A percentile compares a stretch with the other conserved stretches of the same genome.
Conservation (phyloP, 2,329 filamentous ascomycete genomes). For the Botrytis medusae region DNA sequence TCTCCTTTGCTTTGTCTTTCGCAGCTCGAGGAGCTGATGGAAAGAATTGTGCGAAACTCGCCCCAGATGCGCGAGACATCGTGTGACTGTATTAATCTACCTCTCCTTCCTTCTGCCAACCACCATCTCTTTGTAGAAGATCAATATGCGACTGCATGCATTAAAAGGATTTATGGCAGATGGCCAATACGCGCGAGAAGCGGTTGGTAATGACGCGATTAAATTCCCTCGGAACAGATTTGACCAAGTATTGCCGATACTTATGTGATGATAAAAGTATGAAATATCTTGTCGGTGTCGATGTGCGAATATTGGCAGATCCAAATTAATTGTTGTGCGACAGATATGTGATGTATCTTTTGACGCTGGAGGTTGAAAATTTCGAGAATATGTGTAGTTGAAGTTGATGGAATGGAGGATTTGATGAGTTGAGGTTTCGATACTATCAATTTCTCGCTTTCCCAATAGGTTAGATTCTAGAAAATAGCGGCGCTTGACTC, state of each 20-base stretch:
- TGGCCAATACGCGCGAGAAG: slow-evolving; percentile 33
- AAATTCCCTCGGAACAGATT: slow-evolving; percentile 16
- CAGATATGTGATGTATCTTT: slow-evolving; percentile 3
- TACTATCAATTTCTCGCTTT: slow-evolving; percentile 20
- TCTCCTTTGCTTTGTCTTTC: slow-evolving; percentile 58
- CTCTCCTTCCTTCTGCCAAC: slow-evolving; percentile 36
- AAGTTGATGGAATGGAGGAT: slow-evolving; percentile 19
- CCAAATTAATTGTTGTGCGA: slow-evolving; percentile 14
- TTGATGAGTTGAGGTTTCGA: slow-evolving; percentile 12
- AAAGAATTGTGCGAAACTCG: slow-evolving; percentile 85
- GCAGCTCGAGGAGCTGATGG: slow-evolving; percentile 65
- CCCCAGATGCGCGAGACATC: slow-evolving; percentile 76
- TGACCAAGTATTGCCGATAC: not conserved
- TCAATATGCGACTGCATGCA: slow-evolving; percentile 36
- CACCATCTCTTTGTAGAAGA: slow-evolving; percentile 37
- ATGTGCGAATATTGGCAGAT: slow-evolving; percentile 20
- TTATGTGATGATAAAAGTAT: slow-evolving; percentile 13
- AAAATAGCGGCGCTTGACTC: slow-evolving; percentile 6
- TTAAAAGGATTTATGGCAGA: slow-evolving; percentile 27
- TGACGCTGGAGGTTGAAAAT: slow-evolving; percentile 17
- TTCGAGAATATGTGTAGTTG: slow-evolving; percentile 14
- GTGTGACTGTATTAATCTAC: slow-evolving; percentile 46
- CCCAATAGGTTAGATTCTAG: slow-evolving; percentile 10
- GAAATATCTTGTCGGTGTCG: slow-evolving; percentile 21
- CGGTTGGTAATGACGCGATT: slow-evolving; percentile 27